A percentile compares a stretch with the other conserved stretches of the same genome.
Conservation (phyloP, 768 basidiomycete species). For the Russula dissimulans region DNA sequence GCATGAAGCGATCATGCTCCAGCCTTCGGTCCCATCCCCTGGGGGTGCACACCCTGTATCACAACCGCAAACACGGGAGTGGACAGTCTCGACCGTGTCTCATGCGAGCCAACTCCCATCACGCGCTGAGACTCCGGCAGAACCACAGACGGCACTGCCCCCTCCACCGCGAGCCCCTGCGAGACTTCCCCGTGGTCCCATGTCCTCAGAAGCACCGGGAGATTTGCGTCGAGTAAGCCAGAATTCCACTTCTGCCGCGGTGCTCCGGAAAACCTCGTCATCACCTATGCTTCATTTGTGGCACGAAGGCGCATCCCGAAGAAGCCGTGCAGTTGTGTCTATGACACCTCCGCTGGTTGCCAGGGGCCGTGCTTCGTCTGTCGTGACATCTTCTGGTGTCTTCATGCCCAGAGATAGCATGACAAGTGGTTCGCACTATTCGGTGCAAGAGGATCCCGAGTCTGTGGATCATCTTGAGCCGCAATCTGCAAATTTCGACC, state of each 20-base stretch:
- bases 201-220: constrained; percentile 29
- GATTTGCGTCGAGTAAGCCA: constrained; percentile 16
- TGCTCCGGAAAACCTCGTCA: constrained; percentile 42
- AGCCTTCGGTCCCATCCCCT: not conserved
- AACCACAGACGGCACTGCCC: constrained; percentile 49
- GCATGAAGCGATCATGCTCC: constrained; percentile 6
- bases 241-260: constrained; percentile 1
- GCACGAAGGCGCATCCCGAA: constrained; percentile 3
- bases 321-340: constrained; percentile 14
- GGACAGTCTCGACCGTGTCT: constrained; percentile 19
- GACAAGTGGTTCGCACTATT: constrained; percentile 19
- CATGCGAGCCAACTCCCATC: constrained; percentile 38
- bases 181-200: constrained; percentile 51
- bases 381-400: not conserved
- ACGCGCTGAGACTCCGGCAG: constrained; percentile 58
- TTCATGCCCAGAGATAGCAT: constrained; percentile 13
- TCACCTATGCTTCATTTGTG: constrained; percentile 26
- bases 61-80: not conserved
- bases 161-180: constrained; percentile 54
- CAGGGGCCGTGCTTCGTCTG: constrained; percentile 9
- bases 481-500: constrained; percentile 31
- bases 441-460: constrained; percentile 10
- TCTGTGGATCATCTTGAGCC: constrained; percentile 15
- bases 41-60: not conserved
- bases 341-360: constrained; percentile 17